Evolutionary conservation across 1,139 yeast genomes (phyloP).

Genomic region (Nakaseomyces nivariensis): DNA sequence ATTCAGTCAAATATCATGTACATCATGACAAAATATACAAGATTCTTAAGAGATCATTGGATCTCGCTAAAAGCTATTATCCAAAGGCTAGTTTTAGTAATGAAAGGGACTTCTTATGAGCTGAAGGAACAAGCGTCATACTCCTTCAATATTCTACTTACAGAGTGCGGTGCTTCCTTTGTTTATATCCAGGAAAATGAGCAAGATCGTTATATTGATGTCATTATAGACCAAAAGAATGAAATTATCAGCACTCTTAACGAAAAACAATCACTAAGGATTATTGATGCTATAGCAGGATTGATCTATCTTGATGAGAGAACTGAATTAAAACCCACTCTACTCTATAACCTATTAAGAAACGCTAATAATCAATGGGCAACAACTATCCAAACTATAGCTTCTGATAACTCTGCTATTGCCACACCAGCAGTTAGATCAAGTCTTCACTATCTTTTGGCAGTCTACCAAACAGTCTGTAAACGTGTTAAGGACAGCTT

Average conservation of each 20-base stretch:
- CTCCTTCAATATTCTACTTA: slow-evolving; percentile 87
- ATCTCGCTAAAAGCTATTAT: slow-evolving; percentile 88
- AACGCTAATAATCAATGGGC: neutral
- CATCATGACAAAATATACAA: slow-evolving; percentile 95
- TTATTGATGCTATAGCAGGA: slow-evolving; percentile 63
- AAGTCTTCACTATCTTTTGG: neutral
- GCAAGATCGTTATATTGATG: slow-evolving; percentile 77
- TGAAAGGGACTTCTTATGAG: slow-evolving; percentile 98
- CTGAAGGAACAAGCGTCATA: slow-evolving; percentile 99
- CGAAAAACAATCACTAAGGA: slow-evolving; percentile 30
- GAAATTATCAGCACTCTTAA: neutral
- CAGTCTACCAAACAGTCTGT: neutral
- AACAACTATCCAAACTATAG: neutral
- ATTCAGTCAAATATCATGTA: slow-evolving; percentile 98
- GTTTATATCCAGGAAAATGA: slow-evolving; percentile 76
- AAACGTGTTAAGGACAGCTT: neutral
- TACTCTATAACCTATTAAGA: neutral
- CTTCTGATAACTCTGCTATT: neutral
- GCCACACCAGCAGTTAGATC: neutral
- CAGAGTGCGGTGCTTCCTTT: slow-evolving; percentile 87
- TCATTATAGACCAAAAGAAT: neutral
- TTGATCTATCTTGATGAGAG: neutral
- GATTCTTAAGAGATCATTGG: slow-evolving; percentile 96
- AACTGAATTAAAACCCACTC: neutral
- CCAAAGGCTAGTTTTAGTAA: slow-evolving; percentile 86